Evolutionary conservation across 2,329 filamentous ascomycete genomes (phyloP).

Genomic region (Curvularia sp.): DNA sequence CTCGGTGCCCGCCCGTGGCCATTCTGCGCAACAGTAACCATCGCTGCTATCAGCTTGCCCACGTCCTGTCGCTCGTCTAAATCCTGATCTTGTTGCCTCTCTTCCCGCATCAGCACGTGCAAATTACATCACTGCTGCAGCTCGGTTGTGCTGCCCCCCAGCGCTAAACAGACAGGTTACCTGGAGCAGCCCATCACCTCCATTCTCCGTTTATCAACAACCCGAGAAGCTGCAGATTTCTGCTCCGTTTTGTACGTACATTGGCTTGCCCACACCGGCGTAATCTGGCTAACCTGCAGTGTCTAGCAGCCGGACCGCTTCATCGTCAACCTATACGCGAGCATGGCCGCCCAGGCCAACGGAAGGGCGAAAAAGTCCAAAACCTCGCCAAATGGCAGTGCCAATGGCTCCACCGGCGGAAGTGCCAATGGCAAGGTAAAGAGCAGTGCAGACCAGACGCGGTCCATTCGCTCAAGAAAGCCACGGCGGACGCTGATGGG

Average conservation of each 20-base stretch:
- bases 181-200: slow-evolving; percentile 19
- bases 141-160: slow-evolving; percentile 28
- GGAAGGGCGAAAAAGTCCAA: slow-evolving; percentile 49
- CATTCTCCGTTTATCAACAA: slow-evolving; percentile 22
- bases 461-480: slow-evolving; percentile 25
- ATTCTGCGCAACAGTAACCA: background rate
- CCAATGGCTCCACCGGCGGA: slow-evolving; percentile 36
- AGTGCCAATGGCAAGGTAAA: slow-evolving; percentile 40
- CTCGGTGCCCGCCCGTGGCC: background rate
- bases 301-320: slow-evolving; percentile 11
- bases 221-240: slow-evolving; percentile 12
- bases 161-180: slow-evolving; percentile 21
- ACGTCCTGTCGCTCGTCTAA: slow-evolving; percentile 8
- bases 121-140: slow-evolving; percentile 38
- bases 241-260: slow-evolving; percentile 13
- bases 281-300: slow-evolving; percentile 6
- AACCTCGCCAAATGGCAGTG: slow-evolving; percentile 35
- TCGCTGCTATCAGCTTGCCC: background rate
- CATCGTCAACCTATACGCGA: slow-evolving; percentile 24
- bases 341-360: slow-evolving; percentile 50
- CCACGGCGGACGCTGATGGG: slow-evolving; percentile 33
- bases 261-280: background rate
- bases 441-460: slow-evolving; percentile 39
- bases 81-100: slow-evolving; percentile 17
- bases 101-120: slow-evolving; percentile 38